phyloP scores from a whole-genome alignment of 2,329 filamentous ascomycete genomes.

The Claviceps sp. region DNA sequence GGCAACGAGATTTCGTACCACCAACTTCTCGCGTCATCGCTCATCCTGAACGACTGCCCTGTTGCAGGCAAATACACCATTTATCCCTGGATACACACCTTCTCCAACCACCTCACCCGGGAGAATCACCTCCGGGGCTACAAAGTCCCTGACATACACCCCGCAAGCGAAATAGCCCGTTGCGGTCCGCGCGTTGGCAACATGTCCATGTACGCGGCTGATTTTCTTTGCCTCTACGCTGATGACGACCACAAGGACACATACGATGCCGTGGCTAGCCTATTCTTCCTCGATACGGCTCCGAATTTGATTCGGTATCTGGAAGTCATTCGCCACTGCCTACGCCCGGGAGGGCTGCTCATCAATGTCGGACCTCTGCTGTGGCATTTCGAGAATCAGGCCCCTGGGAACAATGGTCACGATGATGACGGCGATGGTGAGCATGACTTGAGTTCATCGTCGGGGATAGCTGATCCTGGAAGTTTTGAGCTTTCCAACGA shows the following conservation, averaged over 20 bases:
- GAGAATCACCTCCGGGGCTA: conserved; percentile 63
- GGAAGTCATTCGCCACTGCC: conserved; percentile 65
- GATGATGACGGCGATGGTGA: conserved; percentile 38
- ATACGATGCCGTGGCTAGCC: conserved; percentile 75
- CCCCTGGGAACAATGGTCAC: conserved; percentile 42
- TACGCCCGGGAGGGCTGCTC: conserved; percentile 66
- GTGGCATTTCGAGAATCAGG: conserved; percentile 85
- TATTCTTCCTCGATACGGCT: conserved; percentile 96
- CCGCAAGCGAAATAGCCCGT: conserved; percentile 38
- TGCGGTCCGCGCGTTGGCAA: conserved; percentile 31
- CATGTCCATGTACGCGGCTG: conserved; percentile 88
- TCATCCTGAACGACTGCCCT: conserved; percentile 57
- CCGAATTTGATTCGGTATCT: conserved; percentile 87
- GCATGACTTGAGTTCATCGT: conserved; percentile 33
- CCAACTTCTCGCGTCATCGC: conserved; percentile 74
- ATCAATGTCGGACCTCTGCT: conserved; percentile 83
- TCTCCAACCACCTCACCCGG: conserved; percentile 71
- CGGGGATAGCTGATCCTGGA: conserved; percentile 76
- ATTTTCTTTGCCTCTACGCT: conserved; percentile 80
- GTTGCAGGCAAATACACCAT: conserved; percentile 53
- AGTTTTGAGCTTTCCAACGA: conserved; percentile 83
- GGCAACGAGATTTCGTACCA: conserved; percentile 97
- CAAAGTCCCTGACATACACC: conserved; percentile 68
- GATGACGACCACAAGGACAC: conserved; percentile 42
- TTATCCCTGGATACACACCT: conserved; percentile 75